These are phyloP conservation scores for Skeletonema potamos DNA, from an alignment of 108 stramenopile species.

Conservation along the genomic window DNA sequence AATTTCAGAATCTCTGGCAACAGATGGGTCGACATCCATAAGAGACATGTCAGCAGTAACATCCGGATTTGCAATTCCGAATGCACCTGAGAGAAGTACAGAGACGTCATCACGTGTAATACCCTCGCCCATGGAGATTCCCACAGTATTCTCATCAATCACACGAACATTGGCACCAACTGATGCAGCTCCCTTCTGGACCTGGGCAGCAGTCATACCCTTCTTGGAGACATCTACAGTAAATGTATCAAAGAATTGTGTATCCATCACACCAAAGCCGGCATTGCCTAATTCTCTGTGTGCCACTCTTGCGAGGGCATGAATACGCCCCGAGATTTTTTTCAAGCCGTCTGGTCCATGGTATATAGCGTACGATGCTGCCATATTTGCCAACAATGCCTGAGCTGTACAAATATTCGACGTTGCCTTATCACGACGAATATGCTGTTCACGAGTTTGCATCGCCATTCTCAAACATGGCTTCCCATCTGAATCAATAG, in stretches of 20 bases:
- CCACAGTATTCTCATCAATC: conserved; percentile 86
- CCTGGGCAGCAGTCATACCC: conserved; percentile 74
- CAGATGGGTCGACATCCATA: conserved; percentile 57
- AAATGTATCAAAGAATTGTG: conserved; percentile 96
- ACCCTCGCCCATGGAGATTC: conserved; percentile 94
- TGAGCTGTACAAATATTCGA: conserved; percentile 99
- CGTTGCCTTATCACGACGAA: conserved; percentile 99
- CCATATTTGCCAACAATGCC: conserved; percentile 99
- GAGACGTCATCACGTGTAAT: conserved; percentile 84
- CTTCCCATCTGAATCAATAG: conserved; percentile 89
- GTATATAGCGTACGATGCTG: conserved; percentile 98
- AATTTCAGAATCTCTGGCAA: conserved; percentile 76
- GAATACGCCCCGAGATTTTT: conserved; percentile 86
- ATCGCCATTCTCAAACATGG: conserved; percentile 99
- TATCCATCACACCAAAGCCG: conserved; percentile 68
- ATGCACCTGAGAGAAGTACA: conserved; percentile 70
- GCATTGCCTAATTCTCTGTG: conserved; percentile 77
- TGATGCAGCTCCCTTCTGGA: conserved; percentile 74
- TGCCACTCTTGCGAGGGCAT: conserved; percentile 82
- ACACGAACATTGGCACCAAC: conserved; percentile 92
- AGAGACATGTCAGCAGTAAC: conserved; percentile 73
- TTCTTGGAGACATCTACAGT: conserved; percentile 70
- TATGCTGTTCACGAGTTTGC: conserved; percentile 99
- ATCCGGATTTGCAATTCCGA: conserved; percentile 69
- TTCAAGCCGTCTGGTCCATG: conserved; percentile 97